These are phyloP conservation scores for Mucuna pruriens DNA, from an alignment of 306 rosid species.

Conservation along the genomic window DNA sequence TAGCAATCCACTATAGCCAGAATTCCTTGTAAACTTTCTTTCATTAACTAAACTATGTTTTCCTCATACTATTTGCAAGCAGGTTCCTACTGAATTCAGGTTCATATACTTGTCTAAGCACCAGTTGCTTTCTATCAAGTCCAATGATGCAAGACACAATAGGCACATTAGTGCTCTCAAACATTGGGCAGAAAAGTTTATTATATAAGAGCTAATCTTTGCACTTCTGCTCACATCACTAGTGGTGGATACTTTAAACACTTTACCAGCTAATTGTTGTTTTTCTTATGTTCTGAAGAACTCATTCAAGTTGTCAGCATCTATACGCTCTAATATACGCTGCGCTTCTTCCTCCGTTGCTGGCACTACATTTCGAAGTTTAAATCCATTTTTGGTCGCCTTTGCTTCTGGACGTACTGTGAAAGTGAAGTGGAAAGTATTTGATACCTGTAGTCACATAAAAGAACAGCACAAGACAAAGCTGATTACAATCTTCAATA, in stretches of 20 bases:
- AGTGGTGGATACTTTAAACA: not conserved
- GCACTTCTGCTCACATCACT: conserved; percentile 22
- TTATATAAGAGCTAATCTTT: conserved; percentile 1
- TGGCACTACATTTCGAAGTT: conserved; percentile 78
- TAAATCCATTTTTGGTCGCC: conserved; percentile 60
- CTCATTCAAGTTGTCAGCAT: conserved; percentile 61
- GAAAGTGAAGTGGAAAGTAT: conserved; percentile 86
- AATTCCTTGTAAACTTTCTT: not conserved
- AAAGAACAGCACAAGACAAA: not conserved
- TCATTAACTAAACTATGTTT: not conserved
- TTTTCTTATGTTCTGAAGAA: conserved; percentile 36
- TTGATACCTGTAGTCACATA: conserved; percentile 62
- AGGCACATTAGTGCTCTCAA: conserved; percentile 9
- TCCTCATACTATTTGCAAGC: not conserved
- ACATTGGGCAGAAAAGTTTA: conserved; percentile 18
- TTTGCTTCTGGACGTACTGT: conserved; percentile 83
- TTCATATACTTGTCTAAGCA: conserved; percentile 14
- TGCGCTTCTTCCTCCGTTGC: conserved; percentile 98
- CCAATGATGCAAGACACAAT: not conserved
- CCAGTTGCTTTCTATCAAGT: conserved; percentile 14
- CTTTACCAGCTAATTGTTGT: conserved; percentile 30
- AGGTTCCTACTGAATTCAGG: conserved; percentile 10
- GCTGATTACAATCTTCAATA: conserved; percentile 19
- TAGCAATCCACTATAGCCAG: not conserved
- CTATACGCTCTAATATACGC: conserved; percentile 78